Evolutionary conservation across 73 alveolate species (phyloP).

Genomic region (Effrenium voratum): DNA sequence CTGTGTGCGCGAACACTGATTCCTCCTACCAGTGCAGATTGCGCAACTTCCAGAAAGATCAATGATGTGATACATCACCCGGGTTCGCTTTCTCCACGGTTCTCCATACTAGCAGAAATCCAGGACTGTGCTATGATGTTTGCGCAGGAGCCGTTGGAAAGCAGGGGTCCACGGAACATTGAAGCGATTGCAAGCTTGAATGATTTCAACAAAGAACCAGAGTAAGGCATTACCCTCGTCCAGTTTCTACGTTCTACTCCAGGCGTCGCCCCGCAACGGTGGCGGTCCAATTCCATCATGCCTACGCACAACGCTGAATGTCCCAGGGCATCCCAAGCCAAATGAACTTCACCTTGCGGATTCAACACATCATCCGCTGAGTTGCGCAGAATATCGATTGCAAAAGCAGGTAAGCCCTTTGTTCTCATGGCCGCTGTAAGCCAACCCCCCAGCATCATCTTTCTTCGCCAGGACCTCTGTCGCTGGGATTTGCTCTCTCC

Average conservation of each 20-base stretch:
- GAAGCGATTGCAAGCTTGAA: background rate
- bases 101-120: slow-evolving; percentile 11
- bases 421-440: background rate
- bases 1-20: background rate
- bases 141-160: background rate
- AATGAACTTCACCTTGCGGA: background rate
- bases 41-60: background rate
- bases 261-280: background rate
- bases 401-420: background rate
- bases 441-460: background rate
- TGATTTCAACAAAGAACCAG: background rate
- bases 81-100: background rate
- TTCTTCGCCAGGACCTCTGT: background rate
- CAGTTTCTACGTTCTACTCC: background rate
- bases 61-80: background rate
- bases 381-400: background rate
- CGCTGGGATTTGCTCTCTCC: background rate
- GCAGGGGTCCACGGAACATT: background rate
- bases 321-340: slow-evolving; percentile 35
- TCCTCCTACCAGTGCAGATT: background rate
- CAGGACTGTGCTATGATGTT: background rate
- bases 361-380: background rate
- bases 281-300: slow-evolving; percentile 15
- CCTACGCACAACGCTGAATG: background rate
- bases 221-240: background rate